Percentiles rank a stretch among this genome's conserved stretches.
Conservation (phyloP, 75 land plant genomes). For the Pinus tabuliformis region DNA sequence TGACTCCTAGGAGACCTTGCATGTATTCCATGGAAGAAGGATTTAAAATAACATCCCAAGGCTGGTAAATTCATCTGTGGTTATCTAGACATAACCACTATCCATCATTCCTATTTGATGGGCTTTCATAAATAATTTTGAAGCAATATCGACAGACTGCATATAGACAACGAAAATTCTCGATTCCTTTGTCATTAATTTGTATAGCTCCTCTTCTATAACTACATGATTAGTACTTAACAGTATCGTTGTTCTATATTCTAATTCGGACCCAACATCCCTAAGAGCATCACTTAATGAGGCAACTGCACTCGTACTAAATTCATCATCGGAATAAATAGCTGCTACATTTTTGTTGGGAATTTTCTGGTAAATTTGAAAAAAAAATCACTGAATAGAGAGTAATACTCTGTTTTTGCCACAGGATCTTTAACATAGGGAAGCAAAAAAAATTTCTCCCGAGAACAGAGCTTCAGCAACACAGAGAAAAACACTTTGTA, state of each 20-base stretch:
- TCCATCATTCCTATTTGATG: slow-evolving; percentile 36
- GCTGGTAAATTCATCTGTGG: slow-evolving; percentile 23
- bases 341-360: too few relatives aligned
- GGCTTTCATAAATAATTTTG: slow-evolving; percentile 29
- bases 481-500: too few relatives aligned
- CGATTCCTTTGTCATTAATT: slow-evolving; percentile 34
- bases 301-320: slow-evolving; percentile 30
- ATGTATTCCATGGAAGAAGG: slow-evolving; percentile 26
- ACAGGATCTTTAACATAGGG: too few relatives aligned
- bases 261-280: slow-evolving; percentile 9
- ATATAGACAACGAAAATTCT: slow-evolving; percentile 53
- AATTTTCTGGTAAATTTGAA: too few relatives aligned
- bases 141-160: background rate
- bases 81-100: slow-evolving; percentile 53
- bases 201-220: slow-evolving; percentile 27
- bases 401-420: too few relatives aligned
- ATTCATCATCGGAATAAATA: slow-evolving; percentile 38
- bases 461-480: too few relatives aligned
- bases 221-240: slow-evolving; percentile 9
- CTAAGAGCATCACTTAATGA: slow-evolving; percentile 33
- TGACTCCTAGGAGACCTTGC: slow-evolving; percentile 51
- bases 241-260: slow-evolving; percentile 35
- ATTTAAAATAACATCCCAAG: slow-evolving; percentile 14
- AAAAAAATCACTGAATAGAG: too few relatives aligned
- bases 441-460: too few relatives aligned